Evolutionary conservation across 108 stramenopile genomes (phyloP).

Genomic region (Schizochytrium sp.): DNA sequence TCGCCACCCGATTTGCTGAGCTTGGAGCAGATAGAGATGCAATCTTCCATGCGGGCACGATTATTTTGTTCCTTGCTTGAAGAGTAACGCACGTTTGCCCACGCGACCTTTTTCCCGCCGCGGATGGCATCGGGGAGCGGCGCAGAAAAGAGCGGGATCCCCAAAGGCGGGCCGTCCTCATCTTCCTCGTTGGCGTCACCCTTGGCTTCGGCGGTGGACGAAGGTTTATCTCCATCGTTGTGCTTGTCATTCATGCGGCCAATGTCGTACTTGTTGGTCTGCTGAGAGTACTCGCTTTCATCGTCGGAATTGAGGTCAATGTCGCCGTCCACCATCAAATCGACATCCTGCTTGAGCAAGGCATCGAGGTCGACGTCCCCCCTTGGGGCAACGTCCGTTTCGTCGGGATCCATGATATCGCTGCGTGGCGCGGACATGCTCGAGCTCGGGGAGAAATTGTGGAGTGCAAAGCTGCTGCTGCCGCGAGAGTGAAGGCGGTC

Average conservation of each 20-base stretch:
- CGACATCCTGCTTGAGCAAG: background rate
- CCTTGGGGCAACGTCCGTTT: no score
- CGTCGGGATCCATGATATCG: no score
- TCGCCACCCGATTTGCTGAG: background rate
- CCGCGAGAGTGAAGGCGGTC: background rate
- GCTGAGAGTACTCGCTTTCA: background rate
- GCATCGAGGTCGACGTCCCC: background rate
- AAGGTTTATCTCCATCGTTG: background rate
- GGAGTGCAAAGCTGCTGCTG: background rate
- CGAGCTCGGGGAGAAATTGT: background rate
- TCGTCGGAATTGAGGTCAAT: background rate
- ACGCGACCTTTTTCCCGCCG: background rate
- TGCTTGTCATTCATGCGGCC: background rate
- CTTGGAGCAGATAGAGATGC: background rate
- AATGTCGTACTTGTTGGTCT: background rate
- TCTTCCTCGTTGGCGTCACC: background rate
- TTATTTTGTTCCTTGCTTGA: conserved; percentile 6
- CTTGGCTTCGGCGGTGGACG: background rate
- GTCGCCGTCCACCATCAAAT: background rate
- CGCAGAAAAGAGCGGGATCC: background rate
- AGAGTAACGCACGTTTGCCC: background rate
- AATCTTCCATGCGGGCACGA: background rate
- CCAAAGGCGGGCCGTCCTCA: background rate
- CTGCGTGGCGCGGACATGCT: background rate
- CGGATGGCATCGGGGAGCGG: background rate